Evolutionary conservation across 2,329 filamentous ascomycete species (phyloP), one percentile per base, ranked within the genome.

Genomic region (Nigrospora sphaerica): DNA sequence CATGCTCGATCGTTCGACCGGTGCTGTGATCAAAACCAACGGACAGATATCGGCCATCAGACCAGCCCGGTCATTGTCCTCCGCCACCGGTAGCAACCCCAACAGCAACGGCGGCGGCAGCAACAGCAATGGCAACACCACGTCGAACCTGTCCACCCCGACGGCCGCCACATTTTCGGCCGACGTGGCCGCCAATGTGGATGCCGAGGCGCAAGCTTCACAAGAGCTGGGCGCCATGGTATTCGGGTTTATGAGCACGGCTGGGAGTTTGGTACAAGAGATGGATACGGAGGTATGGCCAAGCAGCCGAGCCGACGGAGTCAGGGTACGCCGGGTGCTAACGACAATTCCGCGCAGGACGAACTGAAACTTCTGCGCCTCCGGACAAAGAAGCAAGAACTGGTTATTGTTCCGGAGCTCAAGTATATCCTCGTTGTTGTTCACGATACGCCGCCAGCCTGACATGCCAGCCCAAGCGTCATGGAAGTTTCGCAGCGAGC

Each of bases 311-410:
- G 3, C 12, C 14, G 4, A 31, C 16, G n/a, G 13, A 32, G 9
- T 33, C 12, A 40, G 13, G n/a, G 32, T 19, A 32, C 28, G 35
- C 39, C 33, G 40, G 23, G 23, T 28, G 37, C 47, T 52, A 46
- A 52, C 44, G 3, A 17, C 34, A 12, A 19, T 19, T 40, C 48
- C 36, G 41, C 35, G 17, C 52, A 85, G 75, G 88, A 93, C 57
- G 87, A 91, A 61, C 67, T 91, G 52, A 89, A 84, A 66, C 71
- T 93, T 41, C 66, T 93, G 44, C 76, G 87, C 52, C 62, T 95
- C 53, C 78, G 88, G 53, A 92, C 87, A n/a, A 89, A 83, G 71
- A 90, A 87, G 64, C 86, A 90, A 56, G 88, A 95, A 64, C 69
- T 93, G 51, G 85, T 93, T 49, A 88, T 93, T 58, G 85, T 92